Percentiles rank a stretch among this genome's conserved stretches.
These are phyloP conservation scores for Stylonectria norvegica DNA, from an alignment of 2,329 filamentous ascomycete genomes.

Conservation along the genomic window DNA sequence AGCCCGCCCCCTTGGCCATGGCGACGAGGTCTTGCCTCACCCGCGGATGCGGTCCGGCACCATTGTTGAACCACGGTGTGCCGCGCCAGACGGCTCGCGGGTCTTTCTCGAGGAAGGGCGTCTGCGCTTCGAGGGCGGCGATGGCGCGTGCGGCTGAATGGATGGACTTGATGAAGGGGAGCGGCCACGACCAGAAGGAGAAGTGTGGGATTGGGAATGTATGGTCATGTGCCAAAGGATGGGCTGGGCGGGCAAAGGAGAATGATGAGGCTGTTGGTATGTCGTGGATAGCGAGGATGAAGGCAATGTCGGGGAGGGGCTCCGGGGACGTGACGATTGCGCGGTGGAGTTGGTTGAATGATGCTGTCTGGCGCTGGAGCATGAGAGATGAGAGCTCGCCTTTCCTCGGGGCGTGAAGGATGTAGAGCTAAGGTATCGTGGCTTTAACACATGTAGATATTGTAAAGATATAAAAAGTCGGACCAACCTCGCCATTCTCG, in stretches of 20 bases:
- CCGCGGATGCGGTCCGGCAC: conserved; percentile 32
- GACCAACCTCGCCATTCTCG: conserved; percentile 27
- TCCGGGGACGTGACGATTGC: conserved; percentile 49
- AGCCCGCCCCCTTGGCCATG: conserved; percentile 33
- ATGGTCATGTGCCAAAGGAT: conserved; percentile 32
- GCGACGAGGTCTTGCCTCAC: conserved; percentile 40
- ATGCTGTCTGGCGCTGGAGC: conserved; percentile 46
- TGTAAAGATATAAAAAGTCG: not conserved
- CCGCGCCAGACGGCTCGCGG: conserved; percentile 49
- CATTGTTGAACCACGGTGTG: conserved; percentile 48
- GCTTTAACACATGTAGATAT: not conserved
- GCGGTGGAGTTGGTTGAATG: conserved; percentile 51
- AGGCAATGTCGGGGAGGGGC: conserved; percentile 47
- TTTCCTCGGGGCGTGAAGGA: conserved; percentile 41
- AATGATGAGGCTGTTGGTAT: conserved; percentile 42
- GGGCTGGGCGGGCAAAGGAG: conserved; percentile 46
- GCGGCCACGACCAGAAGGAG: conserved; percentile 52
- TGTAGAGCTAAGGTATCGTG: conserved; percentile 37
- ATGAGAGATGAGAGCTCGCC: conserved; percentile 43
- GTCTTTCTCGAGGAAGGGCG: conserved; percentile 32
- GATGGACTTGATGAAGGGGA: conserved; percentile 47
- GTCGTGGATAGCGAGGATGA: conserved; percentile 52
- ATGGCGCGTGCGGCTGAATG: conserved; percentile 38
- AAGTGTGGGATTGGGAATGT: conserved; percentile 55
- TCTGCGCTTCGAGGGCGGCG: conserved; percentile 32